A percentile compares a stretch with the other conserved stretches of the same genome.
These are phyloP conservation scores for Cynanchum wilfordii DNA, from an alignment of 257 asterid species.

Conservation along the genomic window DNA sequence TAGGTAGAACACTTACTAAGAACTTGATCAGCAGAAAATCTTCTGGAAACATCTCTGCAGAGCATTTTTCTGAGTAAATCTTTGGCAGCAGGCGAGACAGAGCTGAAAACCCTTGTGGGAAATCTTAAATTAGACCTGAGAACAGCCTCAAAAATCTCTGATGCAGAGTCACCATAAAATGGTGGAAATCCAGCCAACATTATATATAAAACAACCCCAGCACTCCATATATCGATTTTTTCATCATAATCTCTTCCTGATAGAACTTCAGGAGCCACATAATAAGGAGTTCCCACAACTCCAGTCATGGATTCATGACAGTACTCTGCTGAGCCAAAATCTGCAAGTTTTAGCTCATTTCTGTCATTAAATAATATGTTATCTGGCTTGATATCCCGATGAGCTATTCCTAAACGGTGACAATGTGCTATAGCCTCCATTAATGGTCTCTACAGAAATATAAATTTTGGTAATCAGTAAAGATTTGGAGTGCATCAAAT, in stretches of 20 bases:
- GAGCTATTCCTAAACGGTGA: slow-evolving; percentile 62
- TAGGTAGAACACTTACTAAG: slow-evolving; percentile 22
- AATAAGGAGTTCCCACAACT: slow-evolving; percentile 40
- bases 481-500: not conserved
- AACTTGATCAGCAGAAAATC: slow-evolving; percentile 36
- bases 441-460: slow-evolving; percentile 40
- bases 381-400: slow-evolving; percentile 76
- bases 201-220: slow-evolving; percentile 32
- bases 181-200: slow-evolving; percentile 41
- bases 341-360: slow-evolving; percentile 61
- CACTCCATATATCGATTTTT: slow-evolving; percentile 39
- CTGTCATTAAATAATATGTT: slow-evolving; percentile 54
- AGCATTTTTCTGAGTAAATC: slow-evolving; percentile 39
- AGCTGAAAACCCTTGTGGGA: slow-evolving; percentile 21
- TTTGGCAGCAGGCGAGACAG: slow-evolving; percentile 31
- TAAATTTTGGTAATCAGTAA: not conserved
- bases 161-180: slow-evolving; percentile 24
- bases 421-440: slow-evolving; percentile 79
- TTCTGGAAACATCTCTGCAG: slow-evolving; percentile 28
- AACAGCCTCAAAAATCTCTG: slow-evolving; percentile 33
- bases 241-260: slow-evolving; percentile 24
- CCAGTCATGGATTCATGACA: slow-evolving; percentile 30
- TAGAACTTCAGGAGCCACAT: slow-evolving; percentile 36
- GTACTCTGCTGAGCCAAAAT: slow-evolving; percentile 71
- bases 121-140: slow-evolving; percentile 30